Conservation (phyloP, 768 basidiomycete species). For the Kockovaella imperatae region DNA sequence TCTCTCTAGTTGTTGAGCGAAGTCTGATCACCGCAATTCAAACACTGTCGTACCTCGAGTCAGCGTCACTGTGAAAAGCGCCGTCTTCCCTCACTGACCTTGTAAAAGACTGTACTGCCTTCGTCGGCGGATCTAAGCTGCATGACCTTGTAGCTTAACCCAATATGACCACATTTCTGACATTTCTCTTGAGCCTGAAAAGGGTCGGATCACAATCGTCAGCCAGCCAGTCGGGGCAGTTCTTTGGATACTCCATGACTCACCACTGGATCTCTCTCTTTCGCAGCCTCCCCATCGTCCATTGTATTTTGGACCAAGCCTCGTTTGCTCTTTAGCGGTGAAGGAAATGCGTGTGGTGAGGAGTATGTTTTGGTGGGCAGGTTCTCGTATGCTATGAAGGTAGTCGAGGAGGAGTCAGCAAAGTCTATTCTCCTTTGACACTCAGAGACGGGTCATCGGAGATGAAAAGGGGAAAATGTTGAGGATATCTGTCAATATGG, state of each 20-base stretch:
- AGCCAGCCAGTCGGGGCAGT: background rate
- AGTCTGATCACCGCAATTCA: constrained; percentile 15
- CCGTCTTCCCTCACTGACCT: constrained; percentile 52
- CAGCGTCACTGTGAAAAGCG: background rate
- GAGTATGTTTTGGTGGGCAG: constrained; percentile 82
- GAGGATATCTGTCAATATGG: background rate
- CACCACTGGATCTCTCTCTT: constrained; percentile 45
- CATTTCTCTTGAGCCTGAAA: constrained; percentile 79
- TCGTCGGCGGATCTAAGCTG: constrained; percentile 91
- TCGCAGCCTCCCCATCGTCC: constrained; percentile 46
- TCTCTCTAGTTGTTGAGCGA: constrained; percentile 11
- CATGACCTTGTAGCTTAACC: constrained; percentile 80
- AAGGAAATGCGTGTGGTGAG: constrained; percentile 90
- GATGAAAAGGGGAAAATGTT: no score
- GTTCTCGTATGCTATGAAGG: constrained; percentile 75
- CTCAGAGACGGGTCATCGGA: background rate
- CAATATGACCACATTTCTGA: constrained; percentile 72
- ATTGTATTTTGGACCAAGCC: constrained; percentile 66
- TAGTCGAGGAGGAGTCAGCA: background rate
- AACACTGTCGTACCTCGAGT: constrained; percentile 9
- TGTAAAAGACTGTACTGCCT: constrained; percentile 88
- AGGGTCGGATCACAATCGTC: background rate
- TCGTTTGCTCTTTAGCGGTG: constrained; percentile 75
- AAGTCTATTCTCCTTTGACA: background rate
- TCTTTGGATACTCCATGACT: constrained; percentile 40